Evolutionary conservation across 139 green algal species (phyloP), one percentile per base, ranked within the genome.

Genomic region (Picochlorum sp.): DNA sequence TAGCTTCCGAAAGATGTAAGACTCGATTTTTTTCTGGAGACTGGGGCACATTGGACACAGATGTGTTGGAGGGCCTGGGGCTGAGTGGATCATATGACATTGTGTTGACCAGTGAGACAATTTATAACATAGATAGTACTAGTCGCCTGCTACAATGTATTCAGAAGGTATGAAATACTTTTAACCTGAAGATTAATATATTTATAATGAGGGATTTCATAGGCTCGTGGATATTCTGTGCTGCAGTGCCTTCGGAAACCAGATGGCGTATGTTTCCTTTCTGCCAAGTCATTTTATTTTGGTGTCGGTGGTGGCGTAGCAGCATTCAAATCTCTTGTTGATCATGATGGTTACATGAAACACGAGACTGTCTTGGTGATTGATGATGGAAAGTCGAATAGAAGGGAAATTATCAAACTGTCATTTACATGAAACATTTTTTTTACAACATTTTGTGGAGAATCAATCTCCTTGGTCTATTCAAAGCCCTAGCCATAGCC

Each of bases 281-380:
- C 88, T 0, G 85, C 86, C 34, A 98, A 98, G 74, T 82, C 76
- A 2, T 91, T 94, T 67, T 98, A 98, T 73, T 98, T 98, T 82
- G 92, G 92, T 4, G 92, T 98, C 7, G 92, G 91, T 4, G 92
- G 92, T 49, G 82, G 89, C 28, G 86, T 81, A 1, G 67, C 74
- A 2, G 65, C 71, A 5, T 97, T 97, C 57, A 66, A 63, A 15
- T 47, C 73, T 37, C 52, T 83, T 51, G 71, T 92, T 2, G 57
- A 58, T 16, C n/a, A 54, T 9, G 66, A 77, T 30, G 69, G 67
- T 15, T 34, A 34, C 3, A 66, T 57, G 38, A 57, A 49, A 61
- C 57, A 44, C 31, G 4, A 26, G 18, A 14, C 21, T 8, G 56
- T 63, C 45, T 41, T 37, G 3, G 58, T 67, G 16, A 28, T 76